A percentile compares a stretch with the other conserved stretches of the same genome.
These are phyloP conservation scores for Durio zibethinus DNA, from an alignment of 345 rosid genomes.

Conservation along the genomic window DNA sequence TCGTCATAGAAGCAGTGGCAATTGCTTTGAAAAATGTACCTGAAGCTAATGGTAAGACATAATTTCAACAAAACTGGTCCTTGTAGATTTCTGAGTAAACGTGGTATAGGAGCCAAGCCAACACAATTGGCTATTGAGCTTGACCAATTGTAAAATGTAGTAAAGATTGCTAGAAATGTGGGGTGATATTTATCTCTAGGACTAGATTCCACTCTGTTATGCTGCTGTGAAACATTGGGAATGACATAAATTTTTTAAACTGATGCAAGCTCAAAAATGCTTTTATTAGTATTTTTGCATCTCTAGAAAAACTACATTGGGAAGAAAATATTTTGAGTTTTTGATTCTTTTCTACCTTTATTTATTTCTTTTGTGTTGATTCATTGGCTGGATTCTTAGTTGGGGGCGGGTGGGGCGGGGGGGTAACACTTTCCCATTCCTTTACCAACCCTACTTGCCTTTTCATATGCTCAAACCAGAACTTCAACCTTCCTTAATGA, in stretches of 20 bases:
- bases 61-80: conserved; percentile 9
- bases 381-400: background rate
- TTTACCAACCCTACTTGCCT: background rate
- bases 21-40: conserved; percentile 76
- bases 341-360: background rate
- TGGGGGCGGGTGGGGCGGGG: too few species aligned
- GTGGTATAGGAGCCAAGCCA: background rate
- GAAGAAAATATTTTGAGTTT: too few species aligned
- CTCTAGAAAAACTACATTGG: background rate
- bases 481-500: background rate
- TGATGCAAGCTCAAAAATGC: background rate
- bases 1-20: conserved; percentile 91
- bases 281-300: background rate
- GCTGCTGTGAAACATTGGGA: background rate
- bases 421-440: background rate
- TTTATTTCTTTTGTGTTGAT: background rate
- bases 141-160: background rate
- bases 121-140: background rate
- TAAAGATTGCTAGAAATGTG: background rate
- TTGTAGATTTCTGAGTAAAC: background rate
- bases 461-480: background rate
- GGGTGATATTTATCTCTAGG: background rate
- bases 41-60: conserved; percentile 82
- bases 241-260: background rate
- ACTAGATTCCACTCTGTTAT: background rate